Conservation (phyloP, 1,284 basidiomycete genomes). For the Agaricales sp. region DNA sequence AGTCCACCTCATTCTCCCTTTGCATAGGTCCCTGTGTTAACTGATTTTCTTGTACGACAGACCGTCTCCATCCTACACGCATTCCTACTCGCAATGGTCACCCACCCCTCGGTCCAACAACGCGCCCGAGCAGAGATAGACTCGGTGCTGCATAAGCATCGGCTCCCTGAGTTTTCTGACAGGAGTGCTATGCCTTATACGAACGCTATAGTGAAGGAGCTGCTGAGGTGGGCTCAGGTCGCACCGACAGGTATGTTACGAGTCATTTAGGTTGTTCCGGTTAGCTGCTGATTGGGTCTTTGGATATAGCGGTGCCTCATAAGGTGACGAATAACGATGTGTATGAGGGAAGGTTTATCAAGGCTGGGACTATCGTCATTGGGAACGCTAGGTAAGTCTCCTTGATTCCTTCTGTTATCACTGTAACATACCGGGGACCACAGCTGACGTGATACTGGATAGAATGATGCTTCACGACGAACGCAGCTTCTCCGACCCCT, state of each 20-base stretch:
- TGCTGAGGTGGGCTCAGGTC: constrained; percentile 36
- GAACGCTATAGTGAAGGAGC: constrained; percentile 12
- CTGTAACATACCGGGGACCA: no score
- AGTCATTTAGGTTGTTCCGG: neutral
- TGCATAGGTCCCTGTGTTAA: neutral
- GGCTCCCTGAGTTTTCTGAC: constrained; percentile 36
- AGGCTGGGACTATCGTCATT: constrained; percentile 26
- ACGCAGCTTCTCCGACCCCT: constrained; percentile 26
- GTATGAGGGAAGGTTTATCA: constrained; percentile 29
- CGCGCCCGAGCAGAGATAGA: constrained; percentile 38
- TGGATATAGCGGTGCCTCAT: constrained; percentile 28
- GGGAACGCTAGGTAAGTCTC: constrained; percentile 25
- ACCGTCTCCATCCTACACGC: constrained; percentile 32
- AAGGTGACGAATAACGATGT: constrained; percentile 29
- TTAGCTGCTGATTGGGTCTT: neutral
- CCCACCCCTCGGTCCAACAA: constrained; percentile 32
- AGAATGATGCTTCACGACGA: constrained; percentile 42
- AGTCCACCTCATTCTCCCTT: constrained; percentile 5
- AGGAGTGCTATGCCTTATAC: constrained; percentile 32
- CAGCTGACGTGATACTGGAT: no score
- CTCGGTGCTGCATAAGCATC: constrained; percentile 25
- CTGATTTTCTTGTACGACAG: constrained; percentile 15
- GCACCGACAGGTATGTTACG: constrained; percentile 37
- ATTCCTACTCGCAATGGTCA: constrained; percentile 38
- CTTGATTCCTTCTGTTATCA: no score